Evolutionary conservation across 225 moss, liverwort and hornwort genomes (phyloP).

Genomic region (Bryoerythrophyllum caledonicum): DNA sequence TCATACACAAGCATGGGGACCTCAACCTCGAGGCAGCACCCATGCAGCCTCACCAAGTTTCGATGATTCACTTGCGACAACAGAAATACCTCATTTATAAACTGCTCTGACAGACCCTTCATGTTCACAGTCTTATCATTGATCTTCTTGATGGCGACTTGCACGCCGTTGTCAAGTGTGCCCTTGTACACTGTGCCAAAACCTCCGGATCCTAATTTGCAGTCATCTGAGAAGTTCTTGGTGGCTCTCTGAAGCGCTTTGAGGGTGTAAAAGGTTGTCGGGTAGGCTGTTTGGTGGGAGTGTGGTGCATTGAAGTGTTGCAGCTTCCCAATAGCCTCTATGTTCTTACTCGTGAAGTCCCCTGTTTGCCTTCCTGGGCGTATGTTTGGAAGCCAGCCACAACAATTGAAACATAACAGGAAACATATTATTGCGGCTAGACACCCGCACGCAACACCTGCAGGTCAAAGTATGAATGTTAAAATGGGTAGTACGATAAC

Average conservation of each 20-base stretch:
- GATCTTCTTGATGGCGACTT: no score
- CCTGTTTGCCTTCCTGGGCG: background rate
- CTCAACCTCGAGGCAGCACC: no score
- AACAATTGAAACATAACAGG: background rate
- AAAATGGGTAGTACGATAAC: background rate
- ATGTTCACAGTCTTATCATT: no score
- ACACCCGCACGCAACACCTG: background rate
- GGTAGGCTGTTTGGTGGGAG: background rate
- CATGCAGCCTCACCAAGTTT: no score
- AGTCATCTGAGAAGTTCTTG: constrained; percentile 26
- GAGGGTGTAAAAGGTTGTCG: background rate
- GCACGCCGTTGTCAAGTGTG: no score
- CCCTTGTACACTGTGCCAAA: no score
- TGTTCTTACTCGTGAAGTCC: background rate
- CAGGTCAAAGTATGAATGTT: background rate
- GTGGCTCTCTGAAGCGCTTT: constrained; percentile 38
- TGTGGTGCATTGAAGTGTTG: background rate
- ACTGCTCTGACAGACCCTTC: no score
- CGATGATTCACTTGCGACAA: no score
- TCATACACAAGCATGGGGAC: no score
- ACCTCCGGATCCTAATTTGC: constrained; percentile 32
- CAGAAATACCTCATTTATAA: no score
- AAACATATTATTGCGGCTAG: background rate
- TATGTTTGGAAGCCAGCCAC: no score
- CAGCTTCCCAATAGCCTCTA: background rate